Evolutionary conservation across 495 filamentous ascomycete species (phyloP), one percentile per base, ranked within the genome.

Genomic region (Oidiodendron maius): DNA sequence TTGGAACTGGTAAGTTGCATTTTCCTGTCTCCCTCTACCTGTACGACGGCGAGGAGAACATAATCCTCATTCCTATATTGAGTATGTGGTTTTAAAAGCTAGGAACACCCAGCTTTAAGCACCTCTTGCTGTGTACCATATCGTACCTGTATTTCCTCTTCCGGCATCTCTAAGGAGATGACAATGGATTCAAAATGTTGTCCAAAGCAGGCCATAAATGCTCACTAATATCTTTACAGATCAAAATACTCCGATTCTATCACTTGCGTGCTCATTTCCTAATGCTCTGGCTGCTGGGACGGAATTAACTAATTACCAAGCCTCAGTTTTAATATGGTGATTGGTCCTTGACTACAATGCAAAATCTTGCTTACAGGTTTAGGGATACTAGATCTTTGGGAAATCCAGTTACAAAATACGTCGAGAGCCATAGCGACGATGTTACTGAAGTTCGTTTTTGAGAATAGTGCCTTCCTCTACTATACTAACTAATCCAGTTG

Each of bases 341-440:
- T 50, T 23, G 22, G 12, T 6, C 24, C 11, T 38, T 41, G 9
- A 16, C 32, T 51, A n/a, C 45, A 20, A 17, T 37, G 21, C 40
- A 38, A 20, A 11, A 25, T 17, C 22, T 46, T 22, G 20, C 38
- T 25, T 17, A 52, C 23, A 1, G 42, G 25, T 20, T 22, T 30
- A 61, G 58, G 63, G 60, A 63, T 42, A 38, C 49, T 16, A 51
- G 58, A 48, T 50, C 59, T 48, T 38, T 51, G 23, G 53, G 48
- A 20, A 50, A 49, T 30, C 60, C 69, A 43, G 62, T 64, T 43
- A 64, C 72, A 55, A 56, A 84, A 58, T 93, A 91, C 59, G 71
- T 81, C 25, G 91, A 97, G 58, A 85, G 87, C 41, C 91, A 97
- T 64, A 91, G 84, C 46, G 91, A 97, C 65, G 89, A 95, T 62